Base-by-base conservation (phyloP, 345 rosid genomes). In the Lumnitzera racemosa region DNA sequence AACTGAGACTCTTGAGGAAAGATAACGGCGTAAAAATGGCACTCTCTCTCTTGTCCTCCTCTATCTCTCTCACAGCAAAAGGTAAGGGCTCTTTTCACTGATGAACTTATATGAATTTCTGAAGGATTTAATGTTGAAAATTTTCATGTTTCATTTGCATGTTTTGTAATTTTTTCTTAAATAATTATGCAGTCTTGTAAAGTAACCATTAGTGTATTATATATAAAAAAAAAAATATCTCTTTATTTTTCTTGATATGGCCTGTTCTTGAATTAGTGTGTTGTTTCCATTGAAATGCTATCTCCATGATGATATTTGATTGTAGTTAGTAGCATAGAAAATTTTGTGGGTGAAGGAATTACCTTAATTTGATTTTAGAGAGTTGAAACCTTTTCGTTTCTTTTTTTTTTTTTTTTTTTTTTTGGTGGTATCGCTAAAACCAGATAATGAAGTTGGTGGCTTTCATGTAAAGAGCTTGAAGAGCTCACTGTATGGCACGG, bases 361-460 rank as follows among this genome's bases (percentile, higher is more conserved):
- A 27, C 5, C 31, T 2, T 27, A 27, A 27, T 27, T 27, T 27
- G 31, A 27, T 27, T 27, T 27, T 27, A 5, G 31, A 27, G 31
- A 16, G 20, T 5, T 14, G 15, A 12, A 49, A 49, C 20, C 31
- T 2, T 49, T 49, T 49, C 20, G 20, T 13, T 14, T 49, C 7
- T 49, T 14, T 1, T 49, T 53, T 17, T 8, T 25, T 5, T 24
- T 3, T 55, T 16, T 27, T 25, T 20, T 43, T 47, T 49, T 47
- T 27, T 14, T 25, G 47, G 17, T 27, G 3, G 49, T 36, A 46
- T 61, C 27, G 17, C 61, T 57, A 59, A 24, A 55, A 72, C 46
- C 81, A 86, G 85, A 68, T 61, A 71, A 58, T 53, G 77, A 76
- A 69, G 52, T 63, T 24, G 61, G 36, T 66, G 69, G 81, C 23